Evolutionary conservation across 768 basidiomycete genomes (phyloP), one percentile per base, ranked within the genome.

Genomic region (Lactifluus hygrophoroides): DNA sequence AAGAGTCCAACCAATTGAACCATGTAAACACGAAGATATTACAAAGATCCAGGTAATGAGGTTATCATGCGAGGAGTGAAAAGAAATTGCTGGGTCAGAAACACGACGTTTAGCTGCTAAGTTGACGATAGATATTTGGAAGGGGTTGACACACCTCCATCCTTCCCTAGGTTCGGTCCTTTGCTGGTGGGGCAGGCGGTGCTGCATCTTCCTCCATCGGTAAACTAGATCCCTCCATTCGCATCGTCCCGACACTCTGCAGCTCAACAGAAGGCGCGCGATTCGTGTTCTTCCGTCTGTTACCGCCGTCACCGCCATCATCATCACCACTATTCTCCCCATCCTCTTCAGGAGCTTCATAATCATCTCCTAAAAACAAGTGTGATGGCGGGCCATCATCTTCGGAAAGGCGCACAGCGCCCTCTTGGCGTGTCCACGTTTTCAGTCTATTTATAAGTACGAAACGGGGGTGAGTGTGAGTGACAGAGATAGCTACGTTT

Each of bases 361-460:
- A 74, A n/a, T 78, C 80, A 56, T 80, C 79, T 40, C 71, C 76
- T 56, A 86, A 62, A 58, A 85, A 85, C 51, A 80, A 79, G 28
- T 74, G 73, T n/a, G 83, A 77, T 25, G 84, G 76, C 10, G 85
- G 85, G 0, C 84, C 82, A 51, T 85, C 83, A 61, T 86, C 85
- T 66, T 80, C 77, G 51, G 83, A 85, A 32, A 86, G 74, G 10
- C 85, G 77, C 54, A 86, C 83, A 6, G 68, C 74, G 8, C 85
- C 85, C 59, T 82, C 80, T 16, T 70, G 66, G 16, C 72, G 69
- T 5, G 74, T 74, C 67, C 83, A 76, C 13, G 79, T 78, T 64
- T 83, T 83, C 49, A 86, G 69, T 64, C 85, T 86, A 64, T 21
- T n/a, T 37, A 32, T 21, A 17, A 9, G 14, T n/a, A 14, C 3